Percentiles rank a stretch among this genome's conserved stretches.
These are phyloP conservation scores for Magnolia changhungtana DNA, from an alignment of 164 flowering plant genomes.

Conservation along the genomic window DNA sequence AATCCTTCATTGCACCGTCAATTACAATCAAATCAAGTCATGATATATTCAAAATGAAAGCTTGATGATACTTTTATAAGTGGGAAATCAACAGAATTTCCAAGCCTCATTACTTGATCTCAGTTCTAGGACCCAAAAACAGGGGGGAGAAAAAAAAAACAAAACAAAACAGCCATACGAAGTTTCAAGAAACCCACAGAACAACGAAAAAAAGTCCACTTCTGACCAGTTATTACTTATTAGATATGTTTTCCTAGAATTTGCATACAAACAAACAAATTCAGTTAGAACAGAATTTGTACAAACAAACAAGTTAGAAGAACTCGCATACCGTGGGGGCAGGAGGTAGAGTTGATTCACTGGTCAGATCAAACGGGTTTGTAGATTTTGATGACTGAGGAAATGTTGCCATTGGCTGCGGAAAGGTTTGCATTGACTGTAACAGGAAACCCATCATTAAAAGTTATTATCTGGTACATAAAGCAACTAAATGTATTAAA, in stretches of 20 bases:
- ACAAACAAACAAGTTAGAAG: neutral
- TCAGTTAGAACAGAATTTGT: neutral
- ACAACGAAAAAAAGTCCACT: neutral
- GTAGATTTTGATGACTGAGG: slow-evolving; percentile 46
- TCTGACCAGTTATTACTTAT: neutral
- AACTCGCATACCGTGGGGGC: slow-evolving; percentile 45
- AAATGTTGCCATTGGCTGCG: slow-evolving; percentile 47
- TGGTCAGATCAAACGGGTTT: slow-evolving; percentile 78
- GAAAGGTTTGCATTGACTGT: slow-evolving; percentile 47
- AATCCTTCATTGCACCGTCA: too few species aligned
- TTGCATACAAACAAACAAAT: neutral
- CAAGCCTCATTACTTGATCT: too few species aligned
- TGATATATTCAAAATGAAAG: too few species aligned
- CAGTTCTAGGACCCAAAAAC: too few species aligned
- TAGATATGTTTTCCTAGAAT: neutral
- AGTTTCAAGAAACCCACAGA: too few species aligned
- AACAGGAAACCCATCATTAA: slow-evolving; percentile 11
- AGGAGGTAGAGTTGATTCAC: slow-evolving; percentile 46
- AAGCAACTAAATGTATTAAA: neutral
- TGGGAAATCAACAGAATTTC: too few species aligned
- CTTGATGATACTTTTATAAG: too few species aligned
- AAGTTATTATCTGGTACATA: slow-evolving; percentile 1
- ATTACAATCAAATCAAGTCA: too few species aligned
- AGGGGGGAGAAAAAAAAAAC: too few species aligned
- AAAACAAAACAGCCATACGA: too few species aligned